Conservation (phyloP, 768 basidiomycete genomes). For the Termitomyces sp. region DNA sequence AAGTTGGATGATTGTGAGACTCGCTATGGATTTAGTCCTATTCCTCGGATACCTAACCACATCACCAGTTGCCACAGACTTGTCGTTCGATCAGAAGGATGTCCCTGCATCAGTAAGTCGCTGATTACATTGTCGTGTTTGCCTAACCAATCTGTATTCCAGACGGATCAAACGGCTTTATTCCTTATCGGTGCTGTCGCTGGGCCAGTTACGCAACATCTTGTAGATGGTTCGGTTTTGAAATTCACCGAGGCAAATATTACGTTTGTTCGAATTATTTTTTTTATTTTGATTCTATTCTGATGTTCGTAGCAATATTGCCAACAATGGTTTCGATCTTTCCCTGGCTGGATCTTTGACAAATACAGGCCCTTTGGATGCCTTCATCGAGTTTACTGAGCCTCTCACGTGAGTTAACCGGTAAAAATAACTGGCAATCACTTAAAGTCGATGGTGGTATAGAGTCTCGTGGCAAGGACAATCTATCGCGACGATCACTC, state of each 20-base stretch:
- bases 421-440: background rate
- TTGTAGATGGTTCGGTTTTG: slow-evolving; percentile 53
- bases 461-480: slow-evolving; percentile 62
- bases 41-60: background rate
- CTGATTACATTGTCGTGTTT: background rate
- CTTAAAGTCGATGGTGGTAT: background rate
- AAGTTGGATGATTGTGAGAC: slow-evolving; percentile 64
- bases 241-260: slow-evolving; percentile 56
- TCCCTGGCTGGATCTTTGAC: slow-evolving; percentile 55
- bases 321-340: slow-evolving; percentile 60
- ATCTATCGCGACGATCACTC: slow-evolving; percentile 55
- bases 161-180: slow-evolving; percentile 60
- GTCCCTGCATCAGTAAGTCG: slow-evolving; percentile 48
- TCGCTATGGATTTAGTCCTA: background rate
- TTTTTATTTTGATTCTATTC: background rate
- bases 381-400: slow-evolving; percentile 58
- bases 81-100: slow-evolving; percentile 51
- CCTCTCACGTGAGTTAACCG: slow-evolving; percentile 46
- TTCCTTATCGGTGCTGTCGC: slow-evolving; percentile 71
- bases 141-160: background rate
- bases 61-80: slow-evolving; percentile 43
- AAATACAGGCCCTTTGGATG: slow-evolving; percentile 64
- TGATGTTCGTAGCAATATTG: slow-evolving; percentile 34
- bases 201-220: slow-evolving; percentile 56
- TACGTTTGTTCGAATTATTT: slow-evolving; percentile 33